phyloP scores from a whole-genome alignment of 2,329 filamentous ascomycete genomes.

The Exophiala mesophila region DNA sequence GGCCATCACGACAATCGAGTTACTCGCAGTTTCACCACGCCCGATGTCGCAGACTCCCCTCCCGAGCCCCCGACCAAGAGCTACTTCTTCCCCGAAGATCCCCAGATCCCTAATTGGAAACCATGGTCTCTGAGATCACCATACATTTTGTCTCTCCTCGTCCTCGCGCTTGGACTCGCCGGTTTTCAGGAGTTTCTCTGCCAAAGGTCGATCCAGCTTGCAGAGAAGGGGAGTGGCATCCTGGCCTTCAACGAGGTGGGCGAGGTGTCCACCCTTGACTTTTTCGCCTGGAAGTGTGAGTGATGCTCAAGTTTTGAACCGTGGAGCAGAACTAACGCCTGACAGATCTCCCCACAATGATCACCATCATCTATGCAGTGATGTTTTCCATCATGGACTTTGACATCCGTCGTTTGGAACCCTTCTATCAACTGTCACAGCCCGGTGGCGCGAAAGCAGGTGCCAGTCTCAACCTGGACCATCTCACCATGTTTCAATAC shows the following conservation, averaged over 20 bases:
- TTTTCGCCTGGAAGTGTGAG: slow-evolving; percentile 35
- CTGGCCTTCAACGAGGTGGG: slow-evolving; percentile 29
- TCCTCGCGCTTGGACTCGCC: slow-evolving; percentile 30
- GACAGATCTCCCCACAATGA: slow-evolving; percentile 38
- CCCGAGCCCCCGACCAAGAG: slow-evolving; percentile 29
- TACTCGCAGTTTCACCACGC: slow-evolving; percentile 11
- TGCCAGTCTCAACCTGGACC: slow-evolving; percentile 45
- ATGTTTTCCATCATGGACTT: slow-evolving; percentile 48
- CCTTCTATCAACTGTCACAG: slow-evolving; percentile 42
- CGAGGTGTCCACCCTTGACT: slow-evolving; percentile 29
- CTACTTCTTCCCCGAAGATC: slow-evolving; percentile 33
- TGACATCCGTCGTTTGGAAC: slow-evolving; percentile 48
- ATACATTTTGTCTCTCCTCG: slow-evolving; percentile 31
- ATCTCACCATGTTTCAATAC: slow-evolving; percentile 45
- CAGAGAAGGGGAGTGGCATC: slow-evolving; percentile 33
- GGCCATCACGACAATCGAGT: slow-evolving; percentile 12
- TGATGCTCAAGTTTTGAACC: too few relatives aligned
- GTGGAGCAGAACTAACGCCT: slow-evolving; percentile 11
- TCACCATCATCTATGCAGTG: slow-evolving; percentile 47
- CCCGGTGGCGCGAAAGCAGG: slow-evolving; percentile 31
- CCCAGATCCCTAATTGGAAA: slow-evolving; percentile 35
- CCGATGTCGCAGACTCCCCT: slow-evolving; percentile 10
- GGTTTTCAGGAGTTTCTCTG: slow-evolving; percentile 34
- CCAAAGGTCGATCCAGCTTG: slow-evolving; percentile 32
- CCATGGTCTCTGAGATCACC: slow-evolving; percentile 32